phyloP scores from a whole-genome alignment of 139 green algal genomes.

The Volvox reticuliferus region DNA sequence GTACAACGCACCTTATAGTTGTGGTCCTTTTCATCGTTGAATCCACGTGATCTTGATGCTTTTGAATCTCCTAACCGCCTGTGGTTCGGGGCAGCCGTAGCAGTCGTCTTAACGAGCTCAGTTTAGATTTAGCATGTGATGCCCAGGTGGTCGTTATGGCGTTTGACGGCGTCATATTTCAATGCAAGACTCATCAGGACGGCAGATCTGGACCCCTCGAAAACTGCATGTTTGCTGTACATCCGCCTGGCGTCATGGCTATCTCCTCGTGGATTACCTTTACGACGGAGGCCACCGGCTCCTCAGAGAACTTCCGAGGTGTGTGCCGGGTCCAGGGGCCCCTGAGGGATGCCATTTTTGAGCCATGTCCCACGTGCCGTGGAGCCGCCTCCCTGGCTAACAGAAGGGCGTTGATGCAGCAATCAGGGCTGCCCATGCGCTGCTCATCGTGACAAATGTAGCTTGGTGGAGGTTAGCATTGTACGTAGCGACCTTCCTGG shows the following conservation, averaged over 20 bases:
- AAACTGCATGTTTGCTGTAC: constrained; percentile 67
- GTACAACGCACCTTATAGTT: neutral
- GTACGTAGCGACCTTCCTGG: constrained; percentile 57
- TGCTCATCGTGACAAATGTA: neutral
- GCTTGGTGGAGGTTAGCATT: neutral
- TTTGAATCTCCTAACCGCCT: too few relatives aligned
- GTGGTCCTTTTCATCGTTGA: too few relatives aligned
- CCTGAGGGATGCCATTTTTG: too few relatives aligned
- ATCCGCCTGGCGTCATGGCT: constrained; percentile 68
- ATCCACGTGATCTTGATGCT: too few relatives aligned
- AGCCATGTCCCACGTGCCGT: too few relatives aligned
- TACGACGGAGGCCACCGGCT: constrained; percentile 63
- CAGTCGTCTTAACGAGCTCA: too few relatives aligned
- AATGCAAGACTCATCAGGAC: constrained; percentile 65
- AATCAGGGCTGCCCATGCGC: neutral
- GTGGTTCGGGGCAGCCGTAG: too few relatives aligned
- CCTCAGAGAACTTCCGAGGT: constrained; percentile 62
- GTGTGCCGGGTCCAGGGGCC: neutral
- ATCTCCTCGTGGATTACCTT: constrained; percentile 66
- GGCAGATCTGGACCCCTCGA: constrained; percentile 63
- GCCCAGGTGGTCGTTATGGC: constrained; percentile 66
- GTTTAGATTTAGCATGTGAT: too few relatives aligned
- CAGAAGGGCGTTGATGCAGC: neutral
- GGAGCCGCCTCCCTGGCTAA: too few relatives aligned
- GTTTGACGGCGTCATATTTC: constrained; percentile 64